Conservation (phyloP, 805 yeast genomes). For the Alloascoidea hylecoeti region DNA sequence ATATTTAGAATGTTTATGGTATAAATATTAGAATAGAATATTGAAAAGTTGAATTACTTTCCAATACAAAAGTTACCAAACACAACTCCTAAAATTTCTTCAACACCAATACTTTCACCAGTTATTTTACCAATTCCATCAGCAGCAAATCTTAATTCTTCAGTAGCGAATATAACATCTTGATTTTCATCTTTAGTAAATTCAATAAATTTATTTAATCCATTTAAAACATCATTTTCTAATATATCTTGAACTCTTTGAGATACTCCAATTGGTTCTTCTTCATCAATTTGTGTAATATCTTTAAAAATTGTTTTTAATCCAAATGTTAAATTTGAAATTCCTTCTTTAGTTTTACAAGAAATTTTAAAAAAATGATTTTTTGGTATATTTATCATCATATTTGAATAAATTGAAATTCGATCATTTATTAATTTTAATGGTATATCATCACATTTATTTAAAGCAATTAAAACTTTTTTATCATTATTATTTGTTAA, state of each 20-base stretch:
- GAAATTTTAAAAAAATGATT: constrained; percentile 28
- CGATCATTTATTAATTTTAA: background rate
- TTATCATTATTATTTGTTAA: constrained; percentile 7
- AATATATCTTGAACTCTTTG: constrained; percentile 65
- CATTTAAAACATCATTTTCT: constrained; percentile 59
- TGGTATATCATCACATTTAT: constrained; percentile 16
- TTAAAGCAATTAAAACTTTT: constrained; percentile 15
- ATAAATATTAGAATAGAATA: no score
- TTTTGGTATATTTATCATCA: constrained; percentile 9
- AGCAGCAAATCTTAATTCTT: constrained; percentile 56
- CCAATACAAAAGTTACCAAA: constrained; percentile 93
- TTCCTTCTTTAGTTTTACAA: constrained; percentile 44
- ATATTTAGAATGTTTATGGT: no score
- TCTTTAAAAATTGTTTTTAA: constrained; percentile 32
- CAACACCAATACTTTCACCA: constrained; percentile 78
- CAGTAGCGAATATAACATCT: constrained; percentile 74
- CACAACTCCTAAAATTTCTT: constrained; percentile 82
- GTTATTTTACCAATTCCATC: constrained; percentile 89
- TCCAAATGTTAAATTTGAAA: constrained; percentile 25
- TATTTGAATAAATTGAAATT: constrained; percentile 7
- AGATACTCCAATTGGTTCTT: constrained; percentile 62
- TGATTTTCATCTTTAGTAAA: constrained; percentile 20
- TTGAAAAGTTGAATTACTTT: no score
- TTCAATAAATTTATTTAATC: constrained; percentile 49
- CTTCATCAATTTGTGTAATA: constrained; percentile 31